Evolutionary conservation across 495 filamentous ascomycete species (phyloP).

Genomic region (Gamarada debralockiae): DNA sequence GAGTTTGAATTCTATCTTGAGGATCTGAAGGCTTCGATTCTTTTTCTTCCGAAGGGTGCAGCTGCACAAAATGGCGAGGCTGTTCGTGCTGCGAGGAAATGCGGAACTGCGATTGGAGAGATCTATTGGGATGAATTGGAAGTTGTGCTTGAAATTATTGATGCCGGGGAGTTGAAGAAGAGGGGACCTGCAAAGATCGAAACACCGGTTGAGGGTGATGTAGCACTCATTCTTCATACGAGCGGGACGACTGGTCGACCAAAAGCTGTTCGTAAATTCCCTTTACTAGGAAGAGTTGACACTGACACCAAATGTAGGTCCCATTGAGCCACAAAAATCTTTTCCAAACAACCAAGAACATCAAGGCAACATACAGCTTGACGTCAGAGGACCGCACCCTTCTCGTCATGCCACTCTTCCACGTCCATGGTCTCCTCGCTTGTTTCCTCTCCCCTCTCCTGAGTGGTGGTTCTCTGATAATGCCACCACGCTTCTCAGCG

Average conservation of each 20-base stretch:
- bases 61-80: slow-evolving; percentile 58
- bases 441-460: slow-evolving; percentile 67
- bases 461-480: slow-evolving; percentile 66
- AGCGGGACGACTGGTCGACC: slow-evolving; percentile 77
- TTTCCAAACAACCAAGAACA: slow-evolving; percentile 69
- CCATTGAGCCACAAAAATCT: slow-evolving; percentile 75
- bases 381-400: slow-evolving; percentile 64
- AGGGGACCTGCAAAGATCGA: slow-evolving; percentile 43
- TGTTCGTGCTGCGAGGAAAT: slow-evolving; percentile 69
- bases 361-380: slow-evolving; percentile 66
- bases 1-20: slow-evolving; percentile 90
- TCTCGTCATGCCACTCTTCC: slow-evolving; percentile 85
- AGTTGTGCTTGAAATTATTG: slow-evolving; percentile 71
- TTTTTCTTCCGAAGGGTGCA: slow-evolving; percentile 67
- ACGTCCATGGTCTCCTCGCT: slow-evolving; percentile 78
- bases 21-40: slow-evolving; percentile 70
- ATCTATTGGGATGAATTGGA: slow-evolving; percentile 67
- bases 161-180: slow-evolving; percentile 60
- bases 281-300: neutral
- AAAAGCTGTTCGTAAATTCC: slow-evolving; percentile 55
- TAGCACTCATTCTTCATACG: slow-evolving; percentile 55
- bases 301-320: slow-evolving; percentile 43
- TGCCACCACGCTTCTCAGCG: slow-evolving; percentile 70
- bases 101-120: slow-evolving; percentile 74
- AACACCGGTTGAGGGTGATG: slow-evolving; percentile 56